Evolutionary conservation across 768 basidiomycete genomes (phyloP).

Genomic region (Mycena crocata): DNA sequence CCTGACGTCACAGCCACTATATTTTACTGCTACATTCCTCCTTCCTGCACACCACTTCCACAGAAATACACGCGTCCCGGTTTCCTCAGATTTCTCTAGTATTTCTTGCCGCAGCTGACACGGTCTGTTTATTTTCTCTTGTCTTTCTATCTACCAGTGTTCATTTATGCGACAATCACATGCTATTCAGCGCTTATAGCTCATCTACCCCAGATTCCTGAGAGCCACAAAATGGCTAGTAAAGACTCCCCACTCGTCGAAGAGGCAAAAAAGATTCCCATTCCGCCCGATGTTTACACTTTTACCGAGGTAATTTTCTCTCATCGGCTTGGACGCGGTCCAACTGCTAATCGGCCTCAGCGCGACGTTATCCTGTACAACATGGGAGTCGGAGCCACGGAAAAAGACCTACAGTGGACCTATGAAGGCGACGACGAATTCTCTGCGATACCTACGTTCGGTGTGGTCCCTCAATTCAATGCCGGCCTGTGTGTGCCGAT

Average conservation of each 20-base stretch:
- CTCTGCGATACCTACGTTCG: constrained; percentile 90
- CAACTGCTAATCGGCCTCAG: constrained; percentile 36
- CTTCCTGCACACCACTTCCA: too few species aligned
- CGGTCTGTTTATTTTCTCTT: too few species aligned
- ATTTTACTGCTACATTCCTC: too few species aligned
- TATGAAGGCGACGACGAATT: constrained; percentile 93
- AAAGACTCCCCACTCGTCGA: constrained; percentile 87
- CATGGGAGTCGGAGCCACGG: constrained; percentile 93
- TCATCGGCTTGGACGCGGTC: neutral
- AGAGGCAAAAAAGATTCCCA: constrained; percentile 77
- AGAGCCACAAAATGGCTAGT: neutral
- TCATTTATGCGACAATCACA: too few species aligned
- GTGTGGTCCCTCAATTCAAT: constrained; percentile 91
- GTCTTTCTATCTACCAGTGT: too few species aligned
- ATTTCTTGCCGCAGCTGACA: too few species aligned
- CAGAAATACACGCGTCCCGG: too few species aligned
- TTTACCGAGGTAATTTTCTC: constrained; percentile 72
- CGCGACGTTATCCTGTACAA: constrained; percentile 96
- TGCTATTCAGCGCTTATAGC: neutral
- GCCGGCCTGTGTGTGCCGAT: constrained; percentile 75
- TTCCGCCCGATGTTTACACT: constrained; percentile 68
- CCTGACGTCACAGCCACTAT: too few species aligned
- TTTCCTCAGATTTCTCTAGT: too few species aligned
- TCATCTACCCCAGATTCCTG: neutral
- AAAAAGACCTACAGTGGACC: constrained; percentile 72